Evolutionary conservation across 495 filamentous ascomycete species (phyloP).

Genomic region (Aspergillus kassunensis): DNA sequence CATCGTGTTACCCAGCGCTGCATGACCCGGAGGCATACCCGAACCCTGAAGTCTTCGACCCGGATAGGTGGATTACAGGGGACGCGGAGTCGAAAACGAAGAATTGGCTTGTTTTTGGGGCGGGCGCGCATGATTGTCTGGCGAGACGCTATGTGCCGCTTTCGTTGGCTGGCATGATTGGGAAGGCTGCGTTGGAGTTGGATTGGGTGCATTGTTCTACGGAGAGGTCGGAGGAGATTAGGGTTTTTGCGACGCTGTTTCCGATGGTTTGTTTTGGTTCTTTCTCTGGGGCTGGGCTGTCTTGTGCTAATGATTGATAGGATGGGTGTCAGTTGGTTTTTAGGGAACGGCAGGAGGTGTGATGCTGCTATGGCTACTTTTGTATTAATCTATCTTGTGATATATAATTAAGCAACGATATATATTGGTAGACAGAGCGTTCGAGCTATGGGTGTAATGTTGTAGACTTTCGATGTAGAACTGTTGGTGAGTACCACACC

Average conservation of each 20-base stretch:
- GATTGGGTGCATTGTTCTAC: slow-evolving; percentile 87
- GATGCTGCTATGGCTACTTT: no score
- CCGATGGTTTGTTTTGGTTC: slow-evolving; percentile 62
- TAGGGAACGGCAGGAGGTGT: slow-evolving; percentile 23
- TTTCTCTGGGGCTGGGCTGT: neutral
- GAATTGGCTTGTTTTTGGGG: slow-evolving; percentile 95
- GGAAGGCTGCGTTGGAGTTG: slow-evolving; percentile 75
- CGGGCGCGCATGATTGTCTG: slow-evolving; percentile 88
- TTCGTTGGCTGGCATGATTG: slow-evolving; percentile 82
- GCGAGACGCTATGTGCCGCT: slow-evolving; percentile 82
- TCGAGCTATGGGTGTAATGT: no score
- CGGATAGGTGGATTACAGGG: slow-evolving; percentile 84
- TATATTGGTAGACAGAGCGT: no score
- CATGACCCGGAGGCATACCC: slow-evolving; percentile 87
- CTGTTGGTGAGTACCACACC: no score
- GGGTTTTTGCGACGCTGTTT: slow-evolving; percentile 94
- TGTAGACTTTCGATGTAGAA: no score
- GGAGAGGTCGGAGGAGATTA: slow-evolving; percentile 75
- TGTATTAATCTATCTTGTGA: no score
- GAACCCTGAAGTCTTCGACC: slow-evolving; percentile 73
- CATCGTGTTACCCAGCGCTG: slow-evolving; percentile 78
- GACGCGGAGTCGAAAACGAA: slow-evolving; percentile 86
- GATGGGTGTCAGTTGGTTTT: slow-evolving; percentile 64
- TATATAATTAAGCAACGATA: no score
- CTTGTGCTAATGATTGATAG: slow-evolving; percentile 17